Evolutionary conservation across 371 early-diverging fungal genomes (phyloP).

Genomic region (Coemansia sp.): DNA sequence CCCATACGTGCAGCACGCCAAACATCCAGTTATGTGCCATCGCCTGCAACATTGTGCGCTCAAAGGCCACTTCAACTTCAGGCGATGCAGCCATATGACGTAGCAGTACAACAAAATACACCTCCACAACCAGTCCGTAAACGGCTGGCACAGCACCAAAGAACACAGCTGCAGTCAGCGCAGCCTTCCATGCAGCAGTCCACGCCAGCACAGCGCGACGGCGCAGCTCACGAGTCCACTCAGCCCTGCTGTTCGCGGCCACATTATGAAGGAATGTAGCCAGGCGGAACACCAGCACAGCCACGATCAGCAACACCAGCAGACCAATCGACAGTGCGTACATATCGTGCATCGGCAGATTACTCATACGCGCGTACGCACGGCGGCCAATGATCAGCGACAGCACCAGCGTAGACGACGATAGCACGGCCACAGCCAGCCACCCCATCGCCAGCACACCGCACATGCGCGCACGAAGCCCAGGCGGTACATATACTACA

Average conservation of each 20-base stretch:
- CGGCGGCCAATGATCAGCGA: conserved; percentile 27
- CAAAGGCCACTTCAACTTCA: conserved; percentile 1
- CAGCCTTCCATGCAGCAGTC: conserved; percentile 5
- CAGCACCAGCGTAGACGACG: conserved; percentile 11
- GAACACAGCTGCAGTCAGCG: conserved; percentile 17
- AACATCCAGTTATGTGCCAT: conserved; percentile 41
- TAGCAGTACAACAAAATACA: conserved; percentile 29
- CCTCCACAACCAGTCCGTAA: conserved; percentile 35
- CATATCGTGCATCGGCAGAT: conserved; percentile 25
- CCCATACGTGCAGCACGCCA: conserved; percentile 32
- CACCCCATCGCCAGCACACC: conserved; percentile 27
- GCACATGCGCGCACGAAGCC: conserved; percentile 57
- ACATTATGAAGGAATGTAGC: background rate
- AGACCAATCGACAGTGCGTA: conserved; percentile 31
- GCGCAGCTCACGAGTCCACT: background rate
- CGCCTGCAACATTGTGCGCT: conserved; percentile 26
- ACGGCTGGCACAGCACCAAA: conserved; percentile 25
- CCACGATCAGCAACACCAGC: conserved; percentile 10
- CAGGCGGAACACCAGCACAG: conserved; percentile 11
- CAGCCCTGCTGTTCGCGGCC: background rate
- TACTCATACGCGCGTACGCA: conserved; percentile 4
- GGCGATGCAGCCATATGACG: conserved; percentile 13
- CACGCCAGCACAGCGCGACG: conserved; percentile 2
- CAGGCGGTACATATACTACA: conserved; percentile 68
- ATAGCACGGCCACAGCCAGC: conserved; percentile 17